These are phyloP conservation scores for Suillus weaverae DNA, from an alignment of 768 basidiomycete genomes.

Conservation along the genomic window DNA sequence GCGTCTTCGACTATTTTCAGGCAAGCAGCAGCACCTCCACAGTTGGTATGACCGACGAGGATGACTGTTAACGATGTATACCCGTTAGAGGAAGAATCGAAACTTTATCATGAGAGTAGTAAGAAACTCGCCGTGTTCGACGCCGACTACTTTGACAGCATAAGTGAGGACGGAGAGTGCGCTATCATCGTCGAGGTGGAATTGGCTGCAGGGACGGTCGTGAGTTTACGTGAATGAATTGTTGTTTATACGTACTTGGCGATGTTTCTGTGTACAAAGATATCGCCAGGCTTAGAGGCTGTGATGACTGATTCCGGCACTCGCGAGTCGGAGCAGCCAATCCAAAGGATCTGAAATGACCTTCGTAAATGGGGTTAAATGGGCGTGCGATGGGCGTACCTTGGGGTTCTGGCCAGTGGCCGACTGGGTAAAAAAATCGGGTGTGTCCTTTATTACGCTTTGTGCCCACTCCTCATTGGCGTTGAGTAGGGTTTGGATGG, in stretches of 20 bases:
- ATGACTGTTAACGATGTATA: slow-evolving; percentile 49
- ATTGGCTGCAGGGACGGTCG: slow-evolving; percentile 50
- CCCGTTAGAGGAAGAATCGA: slow-evolving; percentile 11
- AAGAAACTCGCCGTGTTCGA: slow-evolving; percentile 69
- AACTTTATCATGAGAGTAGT: slow-evolving; percentile 35
- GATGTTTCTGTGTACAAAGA: slow-evolving; percentile 88
- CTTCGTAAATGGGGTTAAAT: not conserved
- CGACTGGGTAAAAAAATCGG: slow-evolving; percentile 60
- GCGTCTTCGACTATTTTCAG: slow-evolving; percentile 44
- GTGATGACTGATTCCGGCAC: slow-evolving; percentile 83
- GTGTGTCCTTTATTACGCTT: slow-evolving; percentile 52
- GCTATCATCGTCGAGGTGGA: slow-evolving; percentile 70
- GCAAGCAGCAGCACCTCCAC: slow-evolving; percentile 73
- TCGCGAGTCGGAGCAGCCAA: slow-evolving; percentile 85
- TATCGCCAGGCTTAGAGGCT: slow-evolving; percentile 74
- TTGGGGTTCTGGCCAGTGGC: slow-evolving; percentile 70
- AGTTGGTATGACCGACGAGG: slow-evolving; percentile 80
- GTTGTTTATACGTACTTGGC: slow-evolving; percentile 64
- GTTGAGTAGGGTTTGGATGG: slow-evolving; percentile 32
- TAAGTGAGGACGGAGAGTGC: slow-evolving; percentile 72
- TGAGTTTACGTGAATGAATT: not conserved
- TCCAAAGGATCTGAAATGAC: slow-evolving; percentile 64
- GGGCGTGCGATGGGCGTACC: slow-evolving; percentile 36
- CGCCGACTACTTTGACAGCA: slow-evolving; percentile 67
- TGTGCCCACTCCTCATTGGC: slow-evolving; percentile 72